Evolutionary conservation across 2,329 filamentous ascomycete genomes (phyloP), one percentile per base, ranked within the genome.

Genomic region (Phoma sp.): DNA sequence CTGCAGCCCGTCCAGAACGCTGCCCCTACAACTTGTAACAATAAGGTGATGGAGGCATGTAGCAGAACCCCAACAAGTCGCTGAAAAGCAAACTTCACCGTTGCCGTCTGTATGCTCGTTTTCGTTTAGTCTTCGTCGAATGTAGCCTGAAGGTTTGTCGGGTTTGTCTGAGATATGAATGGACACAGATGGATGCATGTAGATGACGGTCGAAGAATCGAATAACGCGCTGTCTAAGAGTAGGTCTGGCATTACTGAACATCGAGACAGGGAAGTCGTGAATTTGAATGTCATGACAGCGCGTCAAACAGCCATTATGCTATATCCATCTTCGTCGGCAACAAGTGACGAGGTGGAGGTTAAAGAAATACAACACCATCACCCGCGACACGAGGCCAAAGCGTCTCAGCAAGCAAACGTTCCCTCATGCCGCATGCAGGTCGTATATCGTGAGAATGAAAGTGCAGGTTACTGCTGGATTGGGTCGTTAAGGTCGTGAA

Each of bases 401-500:
- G 53, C 64, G 60, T 63, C 64, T 46, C 52, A 53, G 55, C 54
- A 49, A 44, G 57, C 49, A 61, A 61, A 66, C 65, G 66, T 57
- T 65, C 67, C 68, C 69, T 62, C 61, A 68, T 71, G 67, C 60
- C 53, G 61, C 57, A 72, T 70, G 70, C 67, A 71, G 64, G 68
- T 71, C 70, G 64, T 72, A 68, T 72, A 68, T 72, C 70, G 62
- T 71, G 59, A 65, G 61, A 62, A 66, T 45, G 53, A 55, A 68
- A 60, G 53, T 64, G 60, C 62, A 66, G 69, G 67, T 52, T 64
- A 62, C 42, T 64, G 66, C 65, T 61, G 51, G 56, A 58, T 47
- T 63, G 54, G 32, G 65, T 73, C 70, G 66, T 72, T 65, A 71
- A 64, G 57, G 59, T 73, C 70, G 68, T 73, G 41, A 74, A 72